Evolutionary conservation across 2,329 filamentous ascomycete genomes (phyloP), one percentile per base, ranked within the genome.

Genomic region (Penicillium oxalicum): DNA sequence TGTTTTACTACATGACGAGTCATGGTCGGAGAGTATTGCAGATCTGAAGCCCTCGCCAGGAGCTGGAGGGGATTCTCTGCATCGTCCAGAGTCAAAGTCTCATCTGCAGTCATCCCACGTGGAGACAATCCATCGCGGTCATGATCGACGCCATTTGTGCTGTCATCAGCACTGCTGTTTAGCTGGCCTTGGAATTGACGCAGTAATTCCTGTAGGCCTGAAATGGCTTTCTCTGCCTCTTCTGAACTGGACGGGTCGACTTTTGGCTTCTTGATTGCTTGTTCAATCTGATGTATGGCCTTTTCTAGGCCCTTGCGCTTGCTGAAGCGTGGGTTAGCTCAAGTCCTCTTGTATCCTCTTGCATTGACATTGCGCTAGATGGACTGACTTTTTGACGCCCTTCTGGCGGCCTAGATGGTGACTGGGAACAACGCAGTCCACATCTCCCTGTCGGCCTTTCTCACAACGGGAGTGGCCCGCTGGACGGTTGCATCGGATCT

Each of bases 281-380:
- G 82, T 60, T 88, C 83, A 51, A 89, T 84, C 61, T 87, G 84
- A 60, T 81, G 82, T 18, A 89, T 77, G 3, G 85, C 85, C 68
- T 88, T 88, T 53, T 88, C 85, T 28, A 88, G 70, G 0, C 86
- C 86, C 12, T 82, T 84, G 36, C 86, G 80, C 67, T 89, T 89
- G 66, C 85, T 88, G 53, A 9, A 46, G 2, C 12, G 28, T 45
- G 29, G 40, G 49, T 61, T 41, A 61, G 47, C 48, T 45, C 41
- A n/a, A 24, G 37, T 9, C 9, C 28, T 9, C n/a, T 26, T 11
- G 9, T 3, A 9, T 5, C 12, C 5, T 13, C 9, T 29, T 25
- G 4, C 12, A 18, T 34, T 13, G n/a, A 27, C 11, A 9, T 12
- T 35, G 5, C 13, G 33, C 33, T 35, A 12, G 8, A 35, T 35